A percentile compares a stretch with the other conserved stretches of the same genome.
Evolutionary conservation across 129 eudicot species (phyloP).

Genomic region (Helichrysum umbraculigerum): DNA sequence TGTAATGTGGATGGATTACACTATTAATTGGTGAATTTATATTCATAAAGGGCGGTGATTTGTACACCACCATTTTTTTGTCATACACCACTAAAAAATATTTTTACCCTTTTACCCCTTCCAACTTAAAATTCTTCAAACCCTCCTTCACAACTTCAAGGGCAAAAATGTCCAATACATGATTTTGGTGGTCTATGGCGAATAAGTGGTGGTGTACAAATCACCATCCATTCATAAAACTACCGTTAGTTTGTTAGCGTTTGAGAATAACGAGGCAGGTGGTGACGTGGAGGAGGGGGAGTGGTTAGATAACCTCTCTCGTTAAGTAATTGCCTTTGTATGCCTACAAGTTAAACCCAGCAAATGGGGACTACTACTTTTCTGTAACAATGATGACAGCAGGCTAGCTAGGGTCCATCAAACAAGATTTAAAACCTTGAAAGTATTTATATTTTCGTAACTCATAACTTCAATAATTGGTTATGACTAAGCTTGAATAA

Average conservation of each 20-base stretch:
- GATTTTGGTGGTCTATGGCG: no score
- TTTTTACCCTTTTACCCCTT: no score
- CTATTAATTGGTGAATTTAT: no score
- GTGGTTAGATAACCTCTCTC: conserved; percentile 33
- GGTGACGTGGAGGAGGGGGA: conserved; percentile 12
- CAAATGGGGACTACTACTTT: conserved; percentile 25
- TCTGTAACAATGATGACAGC: neutral
- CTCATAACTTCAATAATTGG: neutral
- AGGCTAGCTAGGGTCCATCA: neutral
- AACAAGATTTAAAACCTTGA: neutral
- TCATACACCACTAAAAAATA: no score
- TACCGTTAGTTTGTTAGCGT: neutral
- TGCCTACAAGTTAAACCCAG: conserved; percentile 25
- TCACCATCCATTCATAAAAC: no score
- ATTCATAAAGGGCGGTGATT: no score
- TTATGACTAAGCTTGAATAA: neutral
- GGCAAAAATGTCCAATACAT: no score
- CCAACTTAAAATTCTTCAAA: no score
- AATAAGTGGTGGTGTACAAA: no score
- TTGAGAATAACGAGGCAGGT: conserved; percentile 20
- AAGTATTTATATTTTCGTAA: neutral
- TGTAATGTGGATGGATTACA: no score
- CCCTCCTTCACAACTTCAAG: no score
- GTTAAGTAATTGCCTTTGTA: conserved; percentile 30
- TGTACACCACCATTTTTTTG: no score